Base-by-base conservation (phyloP, 2,329 filamentous ascomycete genomes). In the Ascosphaera apis region DNA sequence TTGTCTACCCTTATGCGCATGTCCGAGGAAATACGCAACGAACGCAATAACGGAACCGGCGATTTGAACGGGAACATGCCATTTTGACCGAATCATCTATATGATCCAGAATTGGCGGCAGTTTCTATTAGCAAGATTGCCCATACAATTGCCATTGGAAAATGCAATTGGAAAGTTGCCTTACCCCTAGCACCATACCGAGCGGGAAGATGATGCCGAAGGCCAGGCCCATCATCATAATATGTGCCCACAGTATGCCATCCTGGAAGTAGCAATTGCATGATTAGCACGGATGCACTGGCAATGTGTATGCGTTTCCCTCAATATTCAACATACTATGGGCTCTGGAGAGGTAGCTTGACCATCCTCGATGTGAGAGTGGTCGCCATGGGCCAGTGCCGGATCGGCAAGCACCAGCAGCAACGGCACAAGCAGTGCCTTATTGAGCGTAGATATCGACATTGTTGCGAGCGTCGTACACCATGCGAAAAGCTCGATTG, bases 121-220 rank as follows among this genome's bases (percentile, higher is more conserved):
- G 19, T 4, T 21, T 21, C 4, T 21, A 21, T 21, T 4, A 21
- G 19, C 19, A 9, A 21, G 9, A 21, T 9, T 4, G 19, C 9
- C 19, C 19, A 21, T 21, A 9, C 9, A 4, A 9, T n/a, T 21
- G 19, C 9, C 19, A 9, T 21, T 4, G 19, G 19, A 9, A 9
- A 9, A 21, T 9, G 13, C 27, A 12, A 17, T 12, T n/a, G 7
- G 12, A 8, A 7, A 17, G 15, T 19, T 13, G 18, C 60, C 76
- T 48, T 69, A 88, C 80, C 40, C 86, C 86, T 13, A 93, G 63
- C 31, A 95, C 83, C 86, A 98, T 95, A 47, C 88, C 88, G 12
- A 81, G 66, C 8, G 88, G 88, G 49, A 92, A 95, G 40, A 95
- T 69, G 45, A 98, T 65, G 41, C 88, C 88, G 63, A 91, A 95